These are phyloP conservation scores for Thamnidium elegans DNA, from an alignment of 192 early-diverging fungal genomes.

Conservation along the genomic window DNA sequence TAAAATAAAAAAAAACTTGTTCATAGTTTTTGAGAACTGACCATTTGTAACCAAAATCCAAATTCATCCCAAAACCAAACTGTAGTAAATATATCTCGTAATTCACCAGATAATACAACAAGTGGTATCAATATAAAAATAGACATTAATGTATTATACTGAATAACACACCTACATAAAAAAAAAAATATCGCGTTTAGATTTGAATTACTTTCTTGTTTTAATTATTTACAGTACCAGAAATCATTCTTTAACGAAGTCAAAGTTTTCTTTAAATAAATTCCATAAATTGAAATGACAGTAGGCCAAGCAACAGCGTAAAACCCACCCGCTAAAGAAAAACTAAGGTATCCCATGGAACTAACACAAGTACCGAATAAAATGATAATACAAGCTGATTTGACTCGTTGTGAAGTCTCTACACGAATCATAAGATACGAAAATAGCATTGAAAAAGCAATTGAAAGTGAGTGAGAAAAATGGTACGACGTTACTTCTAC, in stretches of 20 bases:
- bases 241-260: conserved; percentile 9
- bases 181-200: not conserved
- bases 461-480: conserved; percentile 58
- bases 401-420: conserved; percentile 38
- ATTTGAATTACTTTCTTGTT: no score
- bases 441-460: conserved; percentile 57
- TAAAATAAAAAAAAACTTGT: not conserved
- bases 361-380: conserved; percentile 55
- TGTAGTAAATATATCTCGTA: conserved; percentile 37
- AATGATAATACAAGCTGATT: conserved; percentile 48
- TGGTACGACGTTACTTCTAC: conserved; percentile 66
- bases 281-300: conserved; percentile 59
- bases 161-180: conserved; percentile 44
- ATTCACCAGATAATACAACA: conserved; percentile 51
- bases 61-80: conserved; percentile 47
- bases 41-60: conserved; percentile 56
- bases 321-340: conserved; percentile 49
- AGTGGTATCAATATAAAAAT: conserved; percentile 49
- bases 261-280: conserved; percentile 57
- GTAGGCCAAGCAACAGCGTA: conserved; percentile 54
- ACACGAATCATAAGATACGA: conserved; percentile 48
- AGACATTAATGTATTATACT: conserved; percentile 56
- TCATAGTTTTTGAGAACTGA: not conserved
- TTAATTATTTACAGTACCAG: not conserved
- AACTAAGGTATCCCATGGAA: conserved; percentile 57